Conservation (phyloP, 805 yeast genomes). For the Spathaspora sp. region DNA sequence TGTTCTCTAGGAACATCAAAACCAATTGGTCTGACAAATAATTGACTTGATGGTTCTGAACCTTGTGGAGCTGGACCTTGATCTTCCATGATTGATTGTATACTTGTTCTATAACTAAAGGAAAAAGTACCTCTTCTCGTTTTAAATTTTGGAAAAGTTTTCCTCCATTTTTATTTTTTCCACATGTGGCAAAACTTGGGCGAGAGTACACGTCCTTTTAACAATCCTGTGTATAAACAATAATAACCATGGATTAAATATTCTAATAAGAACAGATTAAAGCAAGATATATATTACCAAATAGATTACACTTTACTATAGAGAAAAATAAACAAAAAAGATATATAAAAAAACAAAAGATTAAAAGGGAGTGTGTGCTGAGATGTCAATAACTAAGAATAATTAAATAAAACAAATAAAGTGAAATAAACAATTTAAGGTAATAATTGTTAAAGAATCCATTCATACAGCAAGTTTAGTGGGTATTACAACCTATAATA, state of each 20-base stretch:
- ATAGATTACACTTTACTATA: neutral
- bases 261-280: too few species aligned
- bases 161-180: neutral
- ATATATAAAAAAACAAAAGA: neutral
- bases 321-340: neutral
- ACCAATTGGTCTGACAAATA: conserved; percentile 63
- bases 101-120: neutral
- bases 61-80: conserved; percentile 1
- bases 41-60: conserved; percentile 23
- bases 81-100: conserved; percentile 2
- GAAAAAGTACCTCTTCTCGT: neutral
- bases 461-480: neutral
- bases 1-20: conserved; percentile 50
- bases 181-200: neutral
- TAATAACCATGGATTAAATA: too few species aligned
- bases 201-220: neutral
- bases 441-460: neutral
- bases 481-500: neutral
- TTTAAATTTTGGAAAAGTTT: neutral
- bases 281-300: neutral
- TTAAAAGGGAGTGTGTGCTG: neutral
- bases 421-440: conserved; percentile 1
- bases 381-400: neutral
- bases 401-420: conserved; percentile 1
- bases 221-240: neutral